Evolutionary conservation across 108 stramenopile genomes (phyloP).

Genomic region (Stephanodiscus minutulus): DNA sequence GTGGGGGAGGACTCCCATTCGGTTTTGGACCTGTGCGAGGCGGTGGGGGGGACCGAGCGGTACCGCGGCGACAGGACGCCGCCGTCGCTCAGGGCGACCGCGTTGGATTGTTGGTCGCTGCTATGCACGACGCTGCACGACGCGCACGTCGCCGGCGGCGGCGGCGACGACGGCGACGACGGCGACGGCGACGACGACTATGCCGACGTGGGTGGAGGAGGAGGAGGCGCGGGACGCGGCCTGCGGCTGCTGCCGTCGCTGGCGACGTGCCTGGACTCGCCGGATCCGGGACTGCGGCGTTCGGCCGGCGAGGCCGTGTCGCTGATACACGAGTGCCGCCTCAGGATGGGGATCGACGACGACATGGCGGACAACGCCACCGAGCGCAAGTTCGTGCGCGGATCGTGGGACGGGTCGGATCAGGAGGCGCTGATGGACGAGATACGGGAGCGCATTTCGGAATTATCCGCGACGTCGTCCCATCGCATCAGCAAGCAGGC

Average conservation of each 20-base stretch:
- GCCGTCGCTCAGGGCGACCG: constrained; percentile 58
- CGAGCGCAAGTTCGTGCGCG: constrained; percentile 53
- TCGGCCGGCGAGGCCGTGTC: constrained; percentile 83
- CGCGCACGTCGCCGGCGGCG: constrained; percentile 59
- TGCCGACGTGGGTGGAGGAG: no score
- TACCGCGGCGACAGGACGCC: constrained; percentile 67
- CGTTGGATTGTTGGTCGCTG: constrained; percentile 83
- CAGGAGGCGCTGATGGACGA: constrained; percentile 82
- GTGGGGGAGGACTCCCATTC: constrained; percentile 40
- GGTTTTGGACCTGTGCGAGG: constrained; percentile 74
- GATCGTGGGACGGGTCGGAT: constrained; percentile 85
- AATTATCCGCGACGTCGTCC: constrained; percentile 71
- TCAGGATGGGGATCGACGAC: constrained; percentile 60
- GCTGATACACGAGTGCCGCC: constrained; percentile 76
- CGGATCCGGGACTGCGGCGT: constrained; percentile 50
- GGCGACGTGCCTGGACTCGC: constrained; percentile 60
- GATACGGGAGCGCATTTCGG: constrained; percentile 70
- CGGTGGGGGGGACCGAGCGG: constrained; percentile 37
- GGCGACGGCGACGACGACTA: constrained; percentile 56
- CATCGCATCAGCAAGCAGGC: constrained; percentile 80
- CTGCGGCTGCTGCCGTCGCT: constrained; percentile 59
- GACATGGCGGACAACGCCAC: constrained; percentile 59
- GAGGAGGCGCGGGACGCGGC: constrained; percentile 82
- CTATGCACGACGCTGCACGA: constrained; percentile 68
- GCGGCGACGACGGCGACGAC: constrained; percentile 45